Base-by-base conservation (phyloP, 345 rosid genomes). In the Eucalyptus curtisii region DNA sequence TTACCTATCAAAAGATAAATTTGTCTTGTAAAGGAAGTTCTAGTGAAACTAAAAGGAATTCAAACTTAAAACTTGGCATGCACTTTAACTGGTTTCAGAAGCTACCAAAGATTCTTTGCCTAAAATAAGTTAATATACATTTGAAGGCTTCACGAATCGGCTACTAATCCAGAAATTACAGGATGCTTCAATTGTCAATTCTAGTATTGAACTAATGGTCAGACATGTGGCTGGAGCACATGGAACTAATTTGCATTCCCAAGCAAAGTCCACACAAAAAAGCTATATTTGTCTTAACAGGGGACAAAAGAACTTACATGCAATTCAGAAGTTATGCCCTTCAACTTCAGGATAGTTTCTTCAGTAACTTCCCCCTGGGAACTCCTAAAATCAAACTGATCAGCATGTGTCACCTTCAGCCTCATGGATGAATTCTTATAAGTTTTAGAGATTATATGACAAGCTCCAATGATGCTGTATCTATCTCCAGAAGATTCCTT, bases 361-460 rank as follows among this genome's bases (percentile, higher is more conserved):
- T 90, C 92, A 6, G 93, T 48, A 86, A 88, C 25, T 64, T 87
- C 92, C 80, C 97, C 95, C 44, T 20, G 84, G 86, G 91, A 92
- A 47, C 30, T 86, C 91, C 86, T 90, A 88, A 95, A 95, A 91
- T 92, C 91, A 87, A 88, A 95, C 49, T 95, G 92, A 88, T 95
- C 94, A 12, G 97, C 96, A 33, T 92, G 89, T 91, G 95, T 90
- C 27, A 93, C 93, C 89, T 92, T 93, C 87, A 97, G 93, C 90
- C 88, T 92, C 15, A 91, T 47, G 49, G 93, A 92, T 81, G 91
- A 86, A 89, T 89, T 93, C 71, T 87, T 87, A 90, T 94, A 95
- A 88, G 88, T n/a, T 64, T 89, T 92, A 82, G 91, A 49, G 47
- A 40, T 66, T 10, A 92, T 92, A 89, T 95, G 96, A 92, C 94